Base-by-base conservation (phyloP, 495 filamentous ascomycete genomes). In the Hyaloscypha variabilis region DNA sequence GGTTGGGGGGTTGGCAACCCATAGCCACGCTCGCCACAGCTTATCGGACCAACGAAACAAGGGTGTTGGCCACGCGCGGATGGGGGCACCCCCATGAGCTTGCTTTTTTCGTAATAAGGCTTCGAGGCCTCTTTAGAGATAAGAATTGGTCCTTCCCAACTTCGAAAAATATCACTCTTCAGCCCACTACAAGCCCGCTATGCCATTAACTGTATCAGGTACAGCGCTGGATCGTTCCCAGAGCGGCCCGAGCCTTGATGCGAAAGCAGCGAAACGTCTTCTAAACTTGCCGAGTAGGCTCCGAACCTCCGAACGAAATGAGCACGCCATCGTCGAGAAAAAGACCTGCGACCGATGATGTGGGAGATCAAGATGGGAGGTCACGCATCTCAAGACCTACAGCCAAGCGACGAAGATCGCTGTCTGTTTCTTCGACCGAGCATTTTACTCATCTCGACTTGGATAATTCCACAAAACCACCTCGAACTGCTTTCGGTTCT, bases 321-420 rank as follows among this genome's bases (percentile, higher is more conserved):
- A 54, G 51, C 21, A 54, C 23, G 8, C 51, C 51, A 54, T 11
- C 25, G 51, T 6, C 23, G n/a, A 54, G 51, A 54, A 54, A 54
- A 23, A 54, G 51, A 28, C 25, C 51, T 13, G 21, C 25, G 25
- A 23, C 10, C 25, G 25, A 24, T 24, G 51, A 6, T 24, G 17
- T 8, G 21, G 25, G 51, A 8, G 51, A 54, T 25, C 23, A 19
- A 1, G 13, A 54, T 24, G 51, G 26, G 25, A 54, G 21, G 21
- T 0, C 21, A 13, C 25, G 39, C 19, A 19, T 54, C 21, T n/a
- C 51, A 17, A 8, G 39, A 17, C 39, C 39, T 46, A 17, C 39
- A 19, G 19, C 51, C 19, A 59, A 59, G n/a, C 30, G 57, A 11
- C 57, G 21, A 42, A 28, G 57, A n/a, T 59, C 57, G 14, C 57